phyloP scores from a whole-genome alignment of 306 rosid genomes.

The Notholithocarpus densiflorus region DNA sequence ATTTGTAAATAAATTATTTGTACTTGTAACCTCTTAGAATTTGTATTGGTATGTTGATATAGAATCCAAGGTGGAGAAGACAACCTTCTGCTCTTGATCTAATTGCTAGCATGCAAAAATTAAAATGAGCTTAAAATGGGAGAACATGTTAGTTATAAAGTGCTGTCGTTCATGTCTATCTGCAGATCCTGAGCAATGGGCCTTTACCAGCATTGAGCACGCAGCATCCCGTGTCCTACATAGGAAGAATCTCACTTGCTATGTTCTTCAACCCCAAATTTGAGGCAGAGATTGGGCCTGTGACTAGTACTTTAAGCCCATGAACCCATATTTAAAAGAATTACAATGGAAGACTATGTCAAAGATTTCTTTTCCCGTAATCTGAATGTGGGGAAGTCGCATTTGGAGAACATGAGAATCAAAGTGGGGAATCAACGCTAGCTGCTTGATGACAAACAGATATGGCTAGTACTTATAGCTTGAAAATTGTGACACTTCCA shows the following conservation, averaged over 20 bases:
- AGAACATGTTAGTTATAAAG: not conserved
- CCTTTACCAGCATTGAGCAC: conserved; percentile 71
- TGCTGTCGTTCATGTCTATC: too few relatives aligned
- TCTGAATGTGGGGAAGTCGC: conserved; percentile 58
- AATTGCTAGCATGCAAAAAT: not conserved
- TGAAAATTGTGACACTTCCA: not conserved
- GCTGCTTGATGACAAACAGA: not conserved
- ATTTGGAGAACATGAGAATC: conserved; percentile 59
- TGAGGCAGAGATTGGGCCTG: conserved; percentile 63
- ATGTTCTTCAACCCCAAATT: conserved; percentile 62
- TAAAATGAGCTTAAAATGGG: not conserved
- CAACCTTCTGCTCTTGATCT: not conserved
- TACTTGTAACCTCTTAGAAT: too few relatives aligned
- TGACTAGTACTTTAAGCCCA: conserved; percentile 21
- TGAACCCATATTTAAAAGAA: conserved; percentile 42
- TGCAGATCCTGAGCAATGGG: conserved; percentile 79
- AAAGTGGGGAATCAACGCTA: not conserved
- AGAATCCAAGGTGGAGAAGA: too few relatives aligned
- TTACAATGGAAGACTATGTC: conserved; percentile 54
- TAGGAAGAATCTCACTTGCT: conserved; percentile 61
- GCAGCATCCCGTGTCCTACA: too few relatives aligned
- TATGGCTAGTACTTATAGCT: not conserved
- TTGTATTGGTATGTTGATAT: too few relatives aligned
- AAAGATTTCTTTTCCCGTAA: conserved; percentile 47
- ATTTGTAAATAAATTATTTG: too few relatives aligned